Evolutionary conservation across 176 grass and related monocot species (phyloP).

Genomic region (Cenchrus fungigraminus): DNA sequence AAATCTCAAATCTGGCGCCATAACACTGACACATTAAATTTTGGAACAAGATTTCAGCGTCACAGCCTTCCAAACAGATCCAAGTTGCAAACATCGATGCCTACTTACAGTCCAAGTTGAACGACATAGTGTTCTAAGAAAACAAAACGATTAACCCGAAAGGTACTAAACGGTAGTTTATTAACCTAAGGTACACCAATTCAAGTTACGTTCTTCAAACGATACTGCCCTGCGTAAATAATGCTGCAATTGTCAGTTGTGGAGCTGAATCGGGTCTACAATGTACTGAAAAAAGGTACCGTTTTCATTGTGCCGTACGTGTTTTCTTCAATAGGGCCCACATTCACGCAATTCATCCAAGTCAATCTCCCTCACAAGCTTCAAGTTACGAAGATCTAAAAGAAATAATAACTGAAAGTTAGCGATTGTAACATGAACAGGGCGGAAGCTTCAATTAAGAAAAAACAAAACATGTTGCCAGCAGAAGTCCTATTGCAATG

Average conservation of each 20-base stretch:
- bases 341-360: neutral
- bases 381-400: slow-evolving; percentile 21
- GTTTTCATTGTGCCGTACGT: neutral
- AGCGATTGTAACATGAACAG: slow-evolving; percentile 25
- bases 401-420: neutral
- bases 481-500: neutral
- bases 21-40: neutral
- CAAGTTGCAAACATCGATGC: neutral
- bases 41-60: neutral
- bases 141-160: neutral
- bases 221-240: neutral
- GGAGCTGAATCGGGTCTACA: neutral
- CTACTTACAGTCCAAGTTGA: neutral
- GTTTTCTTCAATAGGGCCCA: neutral
- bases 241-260: neutral
- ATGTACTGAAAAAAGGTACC: neutral
- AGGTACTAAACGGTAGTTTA: neutral
- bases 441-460: neutral
- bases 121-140: neutral
- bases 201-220: neutral
- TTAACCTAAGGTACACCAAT: neutral
- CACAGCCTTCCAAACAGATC: neutral
- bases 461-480: neutral
- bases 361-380: slow-evolving; percentile 22
- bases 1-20: too few relatives aligned